phyloP scores from a whole-genome alignment of 2,329 filamentous ascomycete species.

The Xylariales sp. region DNA sequence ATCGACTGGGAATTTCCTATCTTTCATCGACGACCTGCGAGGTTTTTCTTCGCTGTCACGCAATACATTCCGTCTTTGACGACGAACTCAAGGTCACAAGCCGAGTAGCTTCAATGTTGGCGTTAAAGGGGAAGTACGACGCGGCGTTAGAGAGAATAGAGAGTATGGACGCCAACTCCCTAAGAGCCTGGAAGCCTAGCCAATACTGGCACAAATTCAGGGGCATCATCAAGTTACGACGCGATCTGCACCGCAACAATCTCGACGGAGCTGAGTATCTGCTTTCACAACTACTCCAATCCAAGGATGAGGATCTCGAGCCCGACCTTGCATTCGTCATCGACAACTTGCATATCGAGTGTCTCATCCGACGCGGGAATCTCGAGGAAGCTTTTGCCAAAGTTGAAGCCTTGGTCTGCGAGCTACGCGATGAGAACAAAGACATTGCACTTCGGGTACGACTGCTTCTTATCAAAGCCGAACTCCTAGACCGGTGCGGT shows the following conservation, averaged over 20 bases:
- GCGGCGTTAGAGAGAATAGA: constrained; percentile 60
- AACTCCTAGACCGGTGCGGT: constrained; percentile 63
- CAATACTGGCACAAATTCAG: constrained; percentile 68
- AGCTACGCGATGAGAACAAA: constrained; percentile 39
- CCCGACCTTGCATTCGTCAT: constrained; percentile 47
- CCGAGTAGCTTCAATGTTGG: constrained; percentile 62
- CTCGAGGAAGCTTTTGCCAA: constrained; percentile 43
- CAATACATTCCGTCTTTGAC: constrained; percentile 55
- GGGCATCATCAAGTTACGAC: constrained; percentile 60
- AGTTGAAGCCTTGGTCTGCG: constrained; percentile 39
- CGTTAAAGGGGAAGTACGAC: constrained; percentile 65
- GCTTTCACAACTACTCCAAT: constrained; percentile 48
- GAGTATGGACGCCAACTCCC: constrained; percentile 52
- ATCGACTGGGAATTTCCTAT: constrained; percentile 61
- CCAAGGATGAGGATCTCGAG: constrained; percentile 45
- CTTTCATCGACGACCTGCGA: constrained; percentile 61
- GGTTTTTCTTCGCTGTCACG: constrained; percentile 70
- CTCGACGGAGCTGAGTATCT: constrained; percentile 46
- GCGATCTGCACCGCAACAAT: constrained; percentile 54
- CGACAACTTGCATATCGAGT: constrained; percentile 49
- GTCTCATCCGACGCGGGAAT: constrained; percentile 43
- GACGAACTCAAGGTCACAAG: constrained; percentile 74
- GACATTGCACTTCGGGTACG: constrained; percentile 63
- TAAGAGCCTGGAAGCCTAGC: constrained; percentile 71
- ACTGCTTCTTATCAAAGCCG: constrained; percentile 68